Conservation (phyloP, 2,329 filamentous ascomycete species). For the Exophiala mesophila region DNA sequence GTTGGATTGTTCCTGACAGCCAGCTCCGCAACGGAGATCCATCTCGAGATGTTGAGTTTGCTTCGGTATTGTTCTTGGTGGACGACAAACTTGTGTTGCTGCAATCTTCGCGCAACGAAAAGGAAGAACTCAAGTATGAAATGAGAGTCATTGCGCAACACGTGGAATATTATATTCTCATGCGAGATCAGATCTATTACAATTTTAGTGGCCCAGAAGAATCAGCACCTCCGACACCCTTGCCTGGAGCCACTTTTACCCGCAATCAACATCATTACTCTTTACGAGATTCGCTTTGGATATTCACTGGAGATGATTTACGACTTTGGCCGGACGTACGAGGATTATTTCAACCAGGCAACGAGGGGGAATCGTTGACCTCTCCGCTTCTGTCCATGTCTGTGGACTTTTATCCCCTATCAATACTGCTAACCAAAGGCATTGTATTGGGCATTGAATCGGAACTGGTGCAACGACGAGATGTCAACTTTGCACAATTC, state of each 20-base stretch:
- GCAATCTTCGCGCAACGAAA: slow-evolving; percentile 76
- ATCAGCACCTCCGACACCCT: slow-evolving; percentile 45
- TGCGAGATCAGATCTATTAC: slow-evolving; percentile 69
- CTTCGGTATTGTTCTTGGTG: slow-evolving; percentile 91
- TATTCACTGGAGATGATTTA: slow-evolving; percentile 82
- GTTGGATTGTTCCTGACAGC: slow-evolving; percentile 89
- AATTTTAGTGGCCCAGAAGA: slow-evolving; percentile 47
- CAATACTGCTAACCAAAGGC: slow-evolving; percentile 79
- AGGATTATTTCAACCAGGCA: slow-evolving; percentile 69
- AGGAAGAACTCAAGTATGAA: slow-evolving; percentile 88
- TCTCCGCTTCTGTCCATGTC: slow-evolving; percentile 63
- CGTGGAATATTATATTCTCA: slow-evolving; percentile 89
- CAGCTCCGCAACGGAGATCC: slow-evolving; percentile 89
- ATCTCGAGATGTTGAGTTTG: slow-evolving; percentile 88
- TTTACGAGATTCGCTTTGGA: slow-evolving; percentile 85
- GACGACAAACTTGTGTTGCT: slow-evolving; percentile 93
- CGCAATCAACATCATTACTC: slow-evolving; percentile 46
- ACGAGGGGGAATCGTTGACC: slow-evolving; percentile 43
- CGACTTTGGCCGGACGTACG: slow-evolving; percentile 86
- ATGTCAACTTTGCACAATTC: slow-evolving; percentile 85
- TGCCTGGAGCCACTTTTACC: slow-evolving; percentile 41
- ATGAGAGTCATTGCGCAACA: slow-evolving; percentile 96
- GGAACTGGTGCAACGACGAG: slow-evolving; percentile 86
- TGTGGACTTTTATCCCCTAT: slow-evolving; percentile 93
- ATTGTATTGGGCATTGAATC: slow-evolving; percentile 87